These are phyloP conservation scores for Moricandia moricandioides DNA, from an alignment of 345 rosid species.

Conservation along the genomic window DNA sequence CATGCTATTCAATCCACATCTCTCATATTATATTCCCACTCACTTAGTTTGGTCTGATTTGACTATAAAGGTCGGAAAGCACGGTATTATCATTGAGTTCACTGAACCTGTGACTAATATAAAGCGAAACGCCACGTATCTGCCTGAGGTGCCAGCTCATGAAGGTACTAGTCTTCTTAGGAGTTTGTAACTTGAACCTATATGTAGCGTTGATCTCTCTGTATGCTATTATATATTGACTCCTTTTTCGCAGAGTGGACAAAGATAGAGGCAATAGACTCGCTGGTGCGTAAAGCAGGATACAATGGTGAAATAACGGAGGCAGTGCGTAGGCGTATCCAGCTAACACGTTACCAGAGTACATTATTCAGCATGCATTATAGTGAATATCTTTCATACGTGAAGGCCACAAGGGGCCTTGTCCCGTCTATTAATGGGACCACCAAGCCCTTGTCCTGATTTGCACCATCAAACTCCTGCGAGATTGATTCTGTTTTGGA, in stretches of 20 bases:
- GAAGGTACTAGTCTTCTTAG: conserved; percentile 51
- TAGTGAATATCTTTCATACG: conserved; percentile 69
- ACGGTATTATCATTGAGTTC: conserved; percentile 92
- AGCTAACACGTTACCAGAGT: conserved; percentile 92
- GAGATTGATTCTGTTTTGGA: not conserved
- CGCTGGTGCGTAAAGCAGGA: conserved; percentile 91
- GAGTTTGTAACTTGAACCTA: not conserved
- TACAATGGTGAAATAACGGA: conserved; percentile 63
- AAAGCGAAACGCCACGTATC: conserved; percentile 85
- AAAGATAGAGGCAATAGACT: conserved; percentile 74
- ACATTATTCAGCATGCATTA: conserved; percentile 76
- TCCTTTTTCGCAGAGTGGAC: conserved; percentile 62
- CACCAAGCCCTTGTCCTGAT: conserved; percentile 49
- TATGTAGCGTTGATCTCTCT: not conserved
- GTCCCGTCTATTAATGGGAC: conserved; percentile 59
- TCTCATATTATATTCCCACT: not conserved
- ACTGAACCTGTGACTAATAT: conserved; percentile 60
- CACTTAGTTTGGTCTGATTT: not conserved
- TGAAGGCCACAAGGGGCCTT: conserved; percentile 58
- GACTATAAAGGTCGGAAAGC: conserved; percentile 71
- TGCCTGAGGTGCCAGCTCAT: conserved; percentile 97
- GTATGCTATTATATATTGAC: not conserved
- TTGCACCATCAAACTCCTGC: conserved; percentile 7
- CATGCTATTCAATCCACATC: not conserved
- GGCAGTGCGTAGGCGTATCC: conserved; percentile 57